Conservation (phyloP, 441 rosid species). For the Brassica hybrid region DNA sequence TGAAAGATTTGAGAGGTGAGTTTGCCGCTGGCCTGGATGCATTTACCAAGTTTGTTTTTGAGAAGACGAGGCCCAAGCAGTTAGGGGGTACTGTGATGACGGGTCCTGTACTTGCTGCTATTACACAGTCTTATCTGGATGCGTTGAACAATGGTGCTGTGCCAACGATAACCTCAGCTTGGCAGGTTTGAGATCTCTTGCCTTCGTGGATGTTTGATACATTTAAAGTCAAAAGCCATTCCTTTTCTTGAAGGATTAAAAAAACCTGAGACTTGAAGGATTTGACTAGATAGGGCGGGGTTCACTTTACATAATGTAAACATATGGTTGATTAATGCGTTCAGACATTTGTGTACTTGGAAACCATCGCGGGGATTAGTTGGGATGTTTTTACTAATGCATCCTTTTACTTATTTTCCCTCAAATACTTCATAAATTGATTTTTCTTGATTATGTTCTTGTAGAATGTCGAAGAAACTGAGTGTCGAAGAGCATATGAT, state of each 20-base stretch:
- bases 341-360: conserved; percentile 1
- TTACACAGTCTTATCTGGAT: conserved; percentile 87
- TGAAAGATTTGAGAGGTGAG: conserved; percentile 82
- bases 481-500: conserved; percentile 91
- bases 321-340: not conserved
- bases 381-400: conserved; percentile 8
- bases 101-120: conserved; percentile 92
- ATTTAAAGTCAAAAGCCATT: not conserved
- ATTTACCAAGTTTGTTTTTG: conserved; percentile 91
- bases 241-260: not conserved
- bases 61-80: conserved; percentile 98
- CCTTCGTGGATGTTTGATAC: conserved; percentile 16
- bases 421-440: not conserved
- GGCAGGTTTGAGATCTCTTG: conserved; percentile 79
- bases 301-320: too few species aligned
- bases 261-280: not conserved
- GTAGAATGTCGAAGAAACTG: conserved; percentile 99
- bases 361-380: not conserved
- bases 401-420: not conserved
- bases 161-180: conserved; percentile 94
- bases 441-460: conserved; percentile 24
- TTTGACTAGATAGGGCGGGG: too few species aligned
- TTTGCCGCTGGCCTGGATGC: conserved; percentile 92
- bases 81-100: conserved; percentile 90
- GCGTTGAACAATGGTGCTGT: conserved; percentile 99